Evolutionary conservation across 2,329 filamentous ascomycete genomes (phyloP).

Genomic region (Endocalyx cinctus): DNA sequence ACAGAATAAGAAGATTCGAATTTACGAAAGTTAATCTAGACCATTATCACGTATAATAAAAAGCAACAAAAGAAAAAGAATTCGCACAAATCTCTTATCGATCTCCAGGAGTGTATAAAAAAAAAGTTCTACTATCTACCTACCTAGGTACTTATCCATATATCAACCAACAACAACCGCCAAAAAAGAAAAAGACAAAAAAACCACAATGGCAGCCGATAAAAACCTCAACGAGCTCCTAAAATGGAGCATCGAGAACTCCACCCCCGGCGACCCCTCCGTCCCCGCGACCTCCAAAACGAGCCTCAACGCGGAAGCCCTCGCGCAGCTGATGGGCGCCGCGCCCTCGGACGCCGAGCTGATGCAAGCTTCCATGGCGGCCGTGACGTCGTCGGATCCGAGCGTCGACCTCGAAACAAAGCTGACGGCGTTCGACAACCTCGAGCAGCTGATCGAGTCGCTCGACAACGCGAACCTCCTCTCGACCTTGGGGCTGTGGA

Average conservation of each 20-base stretch:
- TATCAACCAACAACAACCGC: neutral
- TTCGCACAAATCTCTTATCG: too few relatives aligned
- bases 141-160: too few relatives aligned
- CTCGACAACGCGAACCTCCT: constrained; percentile 98
- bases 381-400: constrained; percentile 59
- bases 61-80: too few relatives aligned
- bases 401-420: constrained; percentile 69
- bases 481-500: constrained; percentile 73
- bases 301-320: constrained; percentile 61
- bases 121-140: too few relatives aligned
- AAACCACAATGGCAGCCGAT: constrained; percentile 43
- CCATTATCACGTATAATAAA: too few relatives aligned
- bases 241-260: constrained; percentile 65
- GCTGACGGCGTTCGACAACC: constrained; percentile 85
- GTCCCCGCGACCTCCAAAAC: constrained; percentile 7
- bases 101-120: too few relatives aligned
- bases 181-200: constrained; percentile 2
- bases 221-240: constrained; percentile 68
- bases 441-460: constrained; percentile 86
- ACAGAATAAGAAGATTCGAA: too few relatives aligned
- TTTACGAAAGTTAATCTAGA: too few relatives aligned
- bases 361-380: constrained; percentile 80
- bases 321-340: constrained; percentile 73
- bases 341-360: constrained; percentile 86
- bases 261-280: constrained; percentile 22